These are phyloP conservation scores for Pelargonium citronellum DNA, from an alignment of 441 rosid genomes.

Conservation along the genomic window DNA sequence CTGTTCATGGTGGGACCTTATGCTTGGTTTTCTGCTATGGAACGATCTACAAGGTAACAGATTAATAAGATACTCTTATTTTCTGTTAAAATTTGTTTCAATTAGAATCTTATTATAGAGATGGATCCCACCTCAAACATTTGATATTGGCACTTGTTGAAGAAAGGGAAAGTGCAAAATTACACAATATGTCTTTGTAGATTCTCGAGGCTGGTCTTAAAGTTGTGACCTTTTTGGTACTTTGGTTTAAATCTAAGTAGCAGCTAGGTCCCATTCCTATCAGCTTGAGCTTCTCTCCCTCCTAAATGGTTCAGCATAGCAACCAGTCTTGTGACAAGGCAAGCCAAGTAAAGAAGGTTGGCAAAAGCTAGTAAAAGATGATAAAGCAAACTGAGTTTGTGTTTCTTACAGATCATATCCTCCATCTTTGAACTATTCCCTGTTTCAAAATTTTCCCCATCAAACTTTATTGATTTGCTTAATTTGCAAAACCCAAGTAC, in stretches of 20 bases:
- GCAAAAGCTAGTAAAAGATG: slow-evolving; percentile 31
- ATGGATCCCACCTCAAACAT: slow-evolving; percentile 6
- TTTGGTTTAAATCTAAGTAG: slow-evolving; percentile 22
- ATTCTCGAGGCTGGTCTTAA: slow-evolving; percentile 41
- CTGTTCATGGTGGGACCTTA: not conserved
- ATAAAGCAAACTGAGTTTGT: slow-evolving; percentile 20
- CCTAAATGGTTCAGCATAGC: slow-evolving; percentile 6
- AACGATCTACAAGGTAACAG: slow-evolving; percentile 20
- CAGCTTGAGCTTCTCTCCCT: not conserved
- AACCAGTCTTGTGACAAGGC: not conserved
- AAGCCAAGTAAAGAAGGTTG: slow-evolving; percentile 19
- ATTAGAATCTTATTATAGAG: slow-evolving; percentile 12
- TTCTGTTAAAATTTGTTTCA: slow-evolving; percentile 11
- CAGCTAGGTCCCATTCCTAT: slow-evolving; percentile 10
- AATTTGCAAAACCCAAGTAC: not conserved
- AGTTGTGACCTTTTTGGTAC: slow-evolving; percentile 26
- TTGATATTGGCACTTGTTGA: slow-evolving; percentile 2
- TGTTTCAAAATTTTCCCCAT: slow-evolving; percentile 7
- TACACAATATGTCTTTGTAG: slow-evolving; percentile 24
- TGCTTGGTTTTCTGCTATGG: slow-evolving; percentile 22
- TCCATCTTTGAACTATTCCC: slow-evolving; percentile 18
- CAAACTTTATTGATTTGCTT: not conserved
- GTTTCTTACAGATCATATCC: slow-evolving; percentile 15
- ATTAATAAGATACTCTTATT: slow-evolving; percentile 16
- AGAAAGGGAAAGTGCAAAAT: slow-evolving; percentile 10